Evolutionary conservation across 176 grass and related monocot species (phyloP).

Genomic region (Carex pumila): DNA sequence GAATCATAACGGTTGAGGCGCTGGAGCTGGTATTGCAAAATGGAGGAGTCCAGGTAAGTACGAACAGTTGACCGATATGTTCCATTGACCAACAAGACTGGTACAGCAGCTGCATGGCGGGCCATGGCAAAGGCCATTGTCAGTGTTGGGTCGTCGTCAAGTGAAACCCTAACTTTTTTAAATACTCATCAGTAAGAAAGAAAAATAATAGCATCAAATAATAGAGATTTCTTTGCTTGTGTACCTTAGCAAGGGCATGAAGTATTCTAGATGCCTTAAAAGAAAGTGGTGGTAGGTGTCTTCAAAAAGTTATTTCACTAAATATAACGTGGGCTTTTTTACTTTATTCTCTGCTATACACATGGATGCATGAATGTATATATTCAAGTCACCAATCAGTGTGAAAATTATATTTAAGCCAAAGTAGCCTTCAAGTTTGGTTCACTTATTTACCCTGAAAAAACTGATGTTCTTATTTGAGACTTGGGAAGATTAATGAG

Average conservation of each 20-base stretch:
- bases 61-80: constrained; percentile 87
- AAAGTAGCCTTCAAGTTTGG: neutral
- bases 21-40: constrained; percentile 85
- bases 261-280: neutral
- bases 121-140: constrained; percentile 91
- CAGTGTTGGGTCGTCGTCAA: constrained; percentile 67
- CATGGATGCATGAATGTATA: neutral
- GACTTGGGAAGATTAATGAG: neutral
- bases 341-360: neutral
- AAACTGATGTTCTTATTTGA: neutral
- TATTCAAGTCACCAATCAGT: neutral
- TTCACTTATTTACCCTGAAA: neutral
- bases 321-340: neutral
- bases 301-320: neutral
- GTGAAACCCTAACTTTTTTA: constrained; percentile 42
- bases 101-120: constrained; percentile 77
- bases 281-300: neutral
- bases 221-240: constrained; percentile 1
- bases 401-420: neutral
- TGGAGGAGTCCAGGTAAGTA: constrained; percentile 79
- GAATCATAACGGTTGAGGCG: constrained; percentile 46
- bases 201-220: neutral
- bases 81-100: constrained; percentile 88
- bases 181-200: constrained; percentile 1
- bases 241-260: neutral